Evolutionary conservation across 768 basidiomycete species (phyloP).

Genomic region (Lactifluus echinatus): DNA sequence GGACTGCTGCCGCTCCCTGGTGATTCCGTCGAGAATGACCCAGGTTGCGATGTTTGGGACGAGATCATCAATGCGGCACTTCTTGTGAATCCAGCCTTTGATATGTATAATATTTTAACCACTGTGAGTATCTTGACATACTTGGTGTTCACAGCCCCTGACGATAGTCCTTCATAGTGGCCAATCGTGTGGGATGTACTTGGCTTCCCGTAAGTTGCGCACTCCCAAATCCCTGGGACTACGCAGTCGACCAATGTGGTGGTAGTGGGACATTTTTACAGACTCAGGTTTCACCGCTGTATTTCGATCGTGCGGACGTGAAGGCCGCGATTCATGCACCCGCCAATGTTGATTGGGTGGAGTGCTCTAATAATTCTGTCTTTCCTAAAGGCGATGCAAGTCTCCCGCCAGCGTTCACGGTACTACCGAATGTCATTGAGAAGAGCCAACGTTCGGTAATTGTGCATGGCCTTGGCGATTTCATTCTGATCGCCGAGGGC

Average conservation of each 20-base stretch:
- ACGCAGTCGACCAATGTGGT: background rate
- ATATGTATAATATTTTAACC: slow-evolving; percentile 72
- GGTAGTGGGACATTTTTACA: slow-evolving; percentile 47
- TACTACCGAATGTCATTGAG: slow-evolving; percentile 68
- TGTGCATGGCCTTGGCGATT: slow-evolving; percentile 66
- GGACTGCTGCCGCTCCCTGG: slow-evolving; percentile 61
- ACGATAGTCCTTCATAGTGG: slow-evolving; percentile 27
- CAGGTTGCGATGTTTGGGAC: slow-evolving; percentile 61
- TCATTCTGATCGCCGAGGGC: slow-evolving; percentile 64
- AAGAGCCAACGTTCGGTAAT: slow-evolving; percentile 62
- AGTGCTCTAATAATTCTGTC: slow-evolving; percentile 52
- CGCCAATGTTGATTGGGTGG: slow-evolving; percentile 45
- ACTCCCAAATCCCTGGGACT: background rate
- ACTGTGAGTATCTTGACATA: slow-evolving; percentile 31
- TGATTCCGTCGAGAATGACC: slow-evolving; percentile 35
- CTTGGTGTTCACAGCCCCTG: background rate
- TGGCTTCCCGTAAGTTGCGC: slow-evolving; percentile 56
- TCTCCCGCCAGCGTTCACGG: slow-evolving; percentile 47
- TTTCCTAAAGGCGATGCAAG: slow-evolving; percentile 57
- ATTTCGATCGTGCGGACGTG: slow-evolving; percentile 63
- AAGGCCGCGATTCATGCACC: slow-evolving; percentile 69
- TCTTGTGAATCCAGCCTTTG: slow-evolving; percentile 62
- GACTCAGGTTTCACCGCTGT: slow-evolving; percentile 48
- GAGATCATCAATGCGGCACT: slow-evolving; percentile 55
- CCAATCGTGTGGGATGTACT: slow-evolving; percentile 74